These are phyloP conservation scores for Tulasnella sp. DNA, from an alignment of 768 basidiomycete genomes.

Conservation along the genomic window DNA sequence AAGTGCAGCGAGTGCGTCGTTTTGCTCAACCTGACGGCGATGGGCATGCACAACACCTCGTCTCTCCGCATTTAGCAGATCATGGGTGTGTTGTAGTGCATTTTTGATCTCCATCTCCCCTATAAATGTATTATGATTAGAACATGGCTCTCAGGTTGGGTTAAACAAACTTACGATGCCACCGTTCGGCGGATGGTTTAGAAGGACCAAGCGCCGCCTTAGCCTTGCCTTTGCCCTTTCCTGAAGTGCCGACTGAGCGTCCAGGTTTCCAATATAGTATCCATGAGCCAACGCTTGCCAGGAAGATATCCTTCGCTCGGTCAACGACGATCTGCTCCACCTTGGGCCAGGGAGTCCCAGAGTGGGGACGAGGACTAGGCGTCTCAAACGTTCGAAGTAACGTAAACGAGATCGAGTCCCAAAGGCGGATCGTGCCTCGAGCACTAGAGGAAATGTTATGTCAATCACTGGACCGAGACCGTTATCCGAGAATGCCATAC, in stretches of 20 bases:
- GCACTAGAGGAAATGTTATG: conserved; percentile 47
- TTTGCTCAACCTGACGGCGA: conserved; percentile 62
- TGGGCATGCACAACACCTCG: conserved; percentile 46
- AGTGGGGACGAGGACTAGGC: conserved; percentile 47
- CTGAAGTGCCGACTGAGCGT: conserved; percentile 39
- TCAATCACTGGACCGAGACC: background rate
- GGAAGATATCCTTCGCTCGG: conserved; percentile 53
- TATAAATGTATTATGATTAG: conserved; percentile 41
- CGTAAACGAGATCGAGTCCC: conserved; percentile 67
- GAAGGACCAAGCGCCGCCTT: background rate
- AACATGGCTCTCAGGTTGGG: background rate
- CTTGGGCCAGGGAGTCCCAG: conserved; percentile 52
- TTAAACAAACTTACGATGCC: background rate
- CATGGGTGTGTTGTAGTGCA: conserved; percentile 63
- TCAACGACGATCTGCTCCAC: conserved; percentile 57
- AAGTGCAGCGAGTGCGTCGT: conserved; percentile 58
- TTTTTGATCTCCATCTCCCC: conserved; percentile 67
- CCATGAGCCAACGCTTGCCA: conserved; percentile 62
- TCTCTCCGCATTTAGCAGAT: conserved; percentile 57
- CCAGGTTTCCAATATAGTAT: conserved; percentile 71
- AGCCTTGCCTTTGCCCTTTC: conserved; percentile 36
- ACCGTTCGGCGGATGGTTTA: background rate
- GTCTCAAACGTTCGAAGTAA: conserved; percentile 57
- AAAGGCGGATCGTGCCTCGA: conserved; percentile 60
- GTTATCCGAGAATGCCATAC: conserved; percentile 7